phyloP scores from a whole-genome alignment of 1,284 basidiomycete genomes.

The Leccinum pallidistipes region DNA sequence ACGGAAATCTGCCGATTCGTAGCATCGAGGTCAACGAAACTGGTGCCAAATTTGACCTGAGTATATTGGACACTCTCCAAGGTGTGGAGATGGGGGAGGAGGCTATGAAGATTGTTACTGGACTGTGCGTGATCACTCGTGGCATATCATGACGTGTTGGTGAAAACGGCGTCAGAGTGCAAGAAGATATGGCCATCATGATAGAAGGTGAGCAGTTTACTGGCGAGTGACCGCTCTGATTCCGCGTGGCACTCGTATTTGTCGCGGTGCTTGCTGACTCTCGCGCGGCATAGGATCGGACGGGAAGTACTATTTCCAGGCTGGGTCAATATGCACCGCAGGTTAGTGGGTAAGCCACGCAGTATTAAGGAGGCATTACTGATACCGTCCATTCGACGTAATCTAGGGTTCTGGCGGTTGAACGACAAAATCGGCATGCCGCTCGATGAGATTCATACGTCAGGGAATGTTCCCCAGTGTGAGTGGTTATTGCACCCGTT shows the following conservation, averaged over 20 bases:
- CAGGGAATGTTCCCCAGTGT: slow-evolving; percentile 71
- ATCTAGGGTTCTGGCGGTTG: slow-evolving; percentile 72
- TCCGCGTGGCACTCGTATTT: slow-evolving; percentile 14
- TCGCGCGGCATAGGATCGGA: slow-evolving; percentile 45
- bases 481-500: slow-evolving; percentile 26
- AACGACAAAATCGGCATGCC: slow-evolving; percentile 72
- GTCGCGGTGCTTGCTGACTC: slow-evolving; percentile 21
- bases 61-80: slow-evolving; percentile 31
- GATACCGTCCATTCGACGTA: slow-evolving; percentile 4
- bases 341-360: slow-evolving; percentile 38
- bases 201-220: slow-evolving; percentile 59
- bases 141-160: slow-evolving; percentile 3
- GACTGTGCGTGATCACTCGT: slow-evolving; percentile 46
- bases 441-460: slow-evolving; percentile 66
- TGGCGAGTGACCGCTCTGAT: slow-evolving; percentile 15
- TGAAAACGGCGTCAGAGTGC: slow-evolving; percentile 41
- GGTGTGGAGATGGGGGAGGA: slow-evolving; percentile 40
- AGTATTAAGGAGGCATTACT: neutral
- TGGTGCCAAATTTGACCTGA: slow-evolving; percentile 50
- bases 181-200: slow-evolving; percentile 78
- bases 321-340: slow-evolving; percentile 66
- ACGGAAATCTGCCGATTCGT: slow-evolving; percentile 48
- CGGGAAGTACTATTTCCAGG: slow-evolving; percentile 71
- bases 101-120: slow-evolving; percentile 59
- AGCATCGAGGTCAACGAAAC: slow-evolving; percentile 53